A percentile compares a stretch with the other conserved stretches of the same genome.
These are phyloP conservation scores for Lolium multiflorum DNA, from an alignment of 176 grass and related monocot species.

Conservation along the genomic window DNA sequence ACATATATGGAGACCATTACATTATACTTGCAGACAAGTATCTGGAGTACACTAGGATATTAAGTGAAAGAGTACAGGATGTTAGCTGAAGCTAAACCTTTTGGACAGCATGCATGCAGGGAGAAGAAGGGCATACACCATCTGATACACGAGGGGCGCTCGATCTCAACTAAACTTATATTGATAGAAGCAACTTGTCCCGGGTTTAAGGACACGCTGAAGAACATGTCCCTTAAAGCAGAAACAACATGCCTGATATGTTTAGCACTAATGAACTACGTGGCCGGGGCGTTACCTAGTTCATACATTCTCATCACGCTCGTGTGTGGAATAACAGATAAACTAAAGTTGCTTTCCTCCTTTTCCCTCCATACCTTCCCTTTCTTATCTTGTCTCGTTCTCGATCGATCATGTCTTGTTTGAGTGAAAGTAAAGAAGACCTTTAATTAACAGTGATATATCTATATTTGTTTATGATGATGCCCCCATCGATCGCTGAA, in stretches of 20 bases:
- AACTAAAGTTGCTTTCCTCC: slow-evolving; percentile 34
- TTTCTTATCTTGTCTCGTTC: slow-evolving; percentile 36
- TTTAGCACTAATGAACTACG: slow-evolving; percentile 9
- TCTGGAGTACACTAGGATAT: background rate
- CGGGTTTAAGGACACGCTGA: slow-evolving; percentile 45
- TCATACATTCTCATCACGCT: slow-evolving; percentile 27
- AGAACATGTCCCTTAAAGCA: slow-evolving; percentile 67
- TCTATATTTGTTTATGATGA: slow-evolving; percentile 16
- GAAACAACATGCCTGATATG: slow-evolving; percentile 42
- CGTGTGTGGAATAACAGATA: slow-evolving; percentile 26
- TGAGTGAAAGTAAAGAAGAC: slow-evolving; percentile 51
- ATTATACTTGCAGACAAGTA: background rate
- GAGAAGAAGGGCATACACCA: background rate
- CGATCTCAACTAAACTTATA: background rate
- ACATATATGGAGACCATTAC: background rate
- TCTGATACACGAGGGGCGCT: slow-evolving; percentile 44
- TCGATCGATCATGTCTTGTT: slow-evolving; percentile 36
- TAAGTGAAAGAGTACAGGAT: background rate
- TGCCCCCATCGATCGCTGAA: background rate
- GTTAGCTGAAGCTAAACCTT: background rate
- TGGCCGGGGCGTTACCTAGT: background rate
- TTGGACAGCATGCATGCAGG: background rate
- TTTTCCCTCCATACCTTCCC: slow-evolving; percentile 4
- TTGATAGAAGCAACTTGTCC: slow-evolving; percentile 37
- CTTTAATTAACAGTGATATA: slow-evolving; percentile 1